Evolutionary conservation across 177 flowering plant genomes (phyloP), one percentile per base, ranked within the genome.

Genomic region (Telopea speciosissima): DNA sequence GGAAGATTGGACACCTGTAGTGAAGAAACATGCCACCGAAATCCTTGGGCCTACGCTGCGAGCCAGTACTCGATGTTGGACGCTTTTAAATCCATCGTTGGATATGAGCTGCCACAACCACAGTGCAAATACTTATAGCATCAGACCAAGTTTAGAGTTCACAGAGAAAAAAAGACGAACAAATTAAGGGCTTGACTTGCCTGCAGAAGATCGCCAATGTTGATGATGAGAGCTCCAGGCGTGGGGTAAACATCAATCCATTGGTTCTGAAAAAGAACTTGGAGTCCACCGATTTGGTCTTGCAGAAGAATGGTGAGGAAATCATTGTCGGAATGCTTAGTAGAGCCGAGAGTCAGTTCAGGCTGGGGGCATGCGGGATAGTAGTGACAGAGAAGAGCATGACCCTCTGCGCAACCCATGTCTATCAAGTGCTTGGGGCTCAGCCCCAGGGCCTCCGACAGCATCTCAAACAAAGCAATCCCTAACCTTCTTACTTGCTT

Each of bases 241-340:
- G n/a, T 58, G 1, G 61, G 61, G 23, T 1, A 19, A 58, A 58
- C 61, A 58, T 19, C 61, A 58, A 58, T 19, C 61, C 61, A 58
- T 58, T 58, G 61, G 14, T 58, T n/a, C n/a, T 58, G 23, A 58
- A n/a, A 24, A 33, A 52, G 28, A 22, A 64, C 63, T 71, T 71
- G 73, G 49, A 72, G 74, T 16, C 70, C 74, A 36, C 74, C 69
- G 1, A 66, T 66, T 0, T 59, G 42, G 65, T 72, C 74, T 59
- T 72, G 74, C 5, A 72, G 74, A 19, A 72, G 74, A 3, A 72
- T 13, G 11, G 74, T 72, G 59, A 72, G 19, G 25, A 72, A 66
- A 54, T 25, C 60, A 23, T 22, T 19, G 26, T 72, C 74, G 3
- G 69, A 28, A 9, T 72, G 74, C 54, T 42, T 40, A 62, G 45